phyloP scores from a whole-genome alignment of 2,329 filamentous ascomycete genomes.

The Podosphaera xanthii region DNA sequence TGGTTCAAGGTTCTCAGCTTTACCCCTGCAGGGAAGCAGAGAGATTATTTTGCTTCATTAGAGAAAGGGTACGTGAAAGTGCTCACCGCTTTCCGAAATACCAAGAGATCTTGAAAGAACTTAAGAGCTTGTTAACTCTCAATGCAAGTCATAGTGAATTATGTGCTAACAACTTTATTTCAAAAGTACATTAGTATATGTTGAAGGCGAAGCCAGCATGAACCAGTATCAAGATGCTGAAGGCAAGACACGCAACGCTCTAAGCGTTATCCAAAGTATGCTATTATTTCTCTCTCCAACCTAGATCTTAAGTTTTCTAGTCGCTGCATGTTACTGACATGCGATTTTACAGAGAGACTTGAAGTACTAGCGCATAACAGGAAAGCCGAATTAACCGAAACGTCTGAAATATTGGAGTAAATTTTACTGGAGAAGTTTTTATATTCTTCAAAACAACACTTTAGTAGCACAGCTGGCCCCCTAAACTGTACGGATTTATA shows the following conservation, averaged over 20 bases:
- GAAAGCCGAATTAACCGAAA: no score
- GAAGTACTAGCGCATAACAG: no score
- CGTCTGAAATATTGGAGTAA: no score
- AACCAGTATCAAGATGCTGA: conserved; percentile 43
- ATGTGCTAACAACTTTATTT: conserved; percentile 2
- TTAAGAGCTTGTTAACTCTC: background rate
- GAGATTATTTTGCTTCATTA: conserved; percentile 49
- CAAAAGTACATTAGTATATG: conserved; percentile 50
- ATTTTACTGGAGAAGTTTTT: no score
- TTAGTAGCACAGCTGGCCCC: no score
- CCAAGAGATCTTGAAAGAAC: background rate
- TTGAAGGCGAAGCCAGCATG: conserved; percentile 65
- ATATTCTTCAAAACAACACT: no score
- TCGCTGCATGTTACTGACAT: no score
- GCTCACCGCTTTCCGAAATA: background rate
- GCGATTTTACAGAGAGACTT: no score
- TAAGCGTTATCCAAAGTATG: conserved; percentile 68
- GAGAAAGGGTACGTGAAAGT: conserved; percentile 55
- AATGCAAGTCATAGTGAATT: background rate
- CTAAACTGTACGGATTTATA: no score
- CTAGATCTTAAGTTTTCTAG: no score
- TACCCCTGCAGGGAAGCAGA: conserved; percentile 36
- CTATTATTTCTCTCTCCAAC: conserved; percentile 6
- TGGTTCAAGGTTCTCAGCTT: conserved; percentile 74
- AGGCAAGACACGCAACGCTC: conserved; percentile 36